Percentiles rank a stretch among this genome's conserved stretches.
Evolutionary conservation across 2,329 filamentous ascomycete genomes (phyloP).

Genomic region (Diplodia mutila): DNA sequence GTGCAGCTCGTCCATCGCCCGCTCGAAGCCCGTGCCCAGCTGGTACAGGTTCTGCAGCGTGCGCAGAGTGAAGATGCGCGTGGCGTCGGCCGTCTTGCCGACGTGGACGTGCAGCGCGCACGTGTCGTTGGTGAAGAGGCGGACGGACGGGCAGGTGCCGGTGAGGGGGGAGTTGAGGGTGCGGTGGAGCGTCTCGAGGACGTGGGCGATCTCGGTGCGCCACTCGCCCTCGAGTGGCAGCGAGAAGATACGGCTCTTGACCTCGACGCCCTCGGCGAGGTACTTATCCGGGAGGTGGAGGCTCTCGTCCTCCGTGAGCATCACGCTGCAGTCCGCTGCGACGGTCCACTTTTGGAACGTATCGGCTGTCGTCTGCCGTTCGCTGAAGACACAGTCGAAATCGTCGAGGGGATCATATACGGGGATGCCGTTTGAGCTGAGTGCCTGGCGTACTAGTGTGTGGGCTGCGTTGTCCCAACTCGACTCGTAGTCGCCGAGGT

Average conservation of each 20-base stretch:
- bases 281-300: not conserved
- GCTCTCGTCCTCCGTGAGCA: not conserved
- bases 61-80: constrained; percentile 29
- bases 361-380: not conserved
- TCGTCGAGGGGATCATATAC: no score
- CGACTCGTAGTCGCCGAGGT: not conserved
- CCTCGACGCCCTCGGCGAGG: not conserved
- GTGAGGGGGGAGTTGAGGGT: not conserved
- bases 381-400: no score
- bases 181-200: not conserved
- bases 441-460: not conserved
- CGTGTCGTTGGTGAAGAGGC: not conserved
- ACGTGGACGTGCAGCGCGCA: constrained; percentile 39
- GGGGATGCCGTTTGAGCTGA: not conserved
- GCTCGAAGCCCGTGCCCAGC: constrained; percentile 35
- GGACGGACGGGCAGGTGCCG: not conserved
- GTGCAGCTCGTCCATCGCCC: constrained; percentile 34
- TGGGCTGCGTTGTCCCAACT: not conserved
- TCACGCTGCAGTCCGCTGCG: not conserved
- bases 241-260: not conserved
- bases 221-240: not conserved
- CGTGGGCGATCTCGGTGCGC: not conserved
- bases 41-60: constrained; percentile 36
- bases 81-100: constrained; percentile 28
- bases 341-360: not conserved